Conservation (phyloP, 2,329 filamentous ascomycete species). For the Fusarium circinatum region DNA sequence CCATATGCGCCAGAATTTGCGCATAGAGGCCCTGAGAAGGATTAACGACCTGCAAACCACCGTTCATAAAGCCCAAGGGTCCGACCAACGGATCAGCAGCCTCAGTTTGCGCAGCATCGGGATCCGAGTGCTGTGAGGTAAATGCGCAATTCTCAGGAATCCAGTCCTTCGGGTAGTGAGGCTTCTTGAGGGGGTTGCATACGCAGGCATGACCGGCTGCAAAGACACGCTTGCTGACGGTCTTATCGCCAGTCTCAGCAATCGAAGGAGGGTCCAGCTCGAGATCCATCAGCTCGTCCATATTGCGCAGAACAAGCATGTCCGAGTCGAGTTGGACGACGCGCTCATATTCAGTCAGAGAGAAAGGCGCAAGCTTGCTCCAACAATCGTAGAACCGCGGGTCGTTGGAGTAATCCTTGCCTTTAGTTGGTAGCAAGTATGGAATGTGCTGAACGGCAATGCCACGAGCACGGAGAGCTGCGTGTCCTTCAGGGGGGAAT, state of each 20-base stretch:
- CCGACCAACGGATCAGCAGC: constrained; percentile 57
- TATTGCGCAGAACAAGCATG: constrained; percentile 85
- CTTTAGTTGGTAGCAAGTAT: constrained; percentile 75
- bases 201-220: constrained; percentile 86
- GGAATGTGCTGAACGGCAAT: constrained; percentile 77
- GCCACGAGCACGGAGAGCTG: constrained; percentile 73
- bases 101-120: constrained; percentile 57
- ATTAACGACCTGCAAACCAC: constrained; percentile 66
- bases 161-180: constrained; percentile 83
- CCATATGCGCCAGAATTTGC: constrained; percentile 63
- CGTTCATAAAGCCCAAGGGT: constrained; percentile 60
- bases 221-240: constrained; percentile 70
- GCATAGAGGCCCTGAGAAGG: constrained; percentile 60
- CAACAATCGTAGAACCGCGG: constrained; percentile 91
- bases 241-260: constrained; percentile 30
- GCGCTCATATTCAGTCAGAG: constrained; percentile 78
- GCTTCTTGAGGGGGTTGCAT: constrained; percentile 82
- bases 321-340: constrained; percentile 89
- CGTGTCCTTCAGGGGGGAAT: constrained; percentile 75
- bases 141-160: constrained; percentile 67
- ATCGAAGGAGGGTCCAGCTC: constrained; percentile 66
- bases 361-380: constrained; percentile 86
- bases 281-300: constrained; percentile 93
- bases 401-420: constrained; percentile 77
- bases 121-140: constrained; percentile 61